These are phyloP conservation scores for Rhodotorula sp. DNA, from an alignment of 1,284 basidiomycete species.

Conservation along the genomic window DNA sequence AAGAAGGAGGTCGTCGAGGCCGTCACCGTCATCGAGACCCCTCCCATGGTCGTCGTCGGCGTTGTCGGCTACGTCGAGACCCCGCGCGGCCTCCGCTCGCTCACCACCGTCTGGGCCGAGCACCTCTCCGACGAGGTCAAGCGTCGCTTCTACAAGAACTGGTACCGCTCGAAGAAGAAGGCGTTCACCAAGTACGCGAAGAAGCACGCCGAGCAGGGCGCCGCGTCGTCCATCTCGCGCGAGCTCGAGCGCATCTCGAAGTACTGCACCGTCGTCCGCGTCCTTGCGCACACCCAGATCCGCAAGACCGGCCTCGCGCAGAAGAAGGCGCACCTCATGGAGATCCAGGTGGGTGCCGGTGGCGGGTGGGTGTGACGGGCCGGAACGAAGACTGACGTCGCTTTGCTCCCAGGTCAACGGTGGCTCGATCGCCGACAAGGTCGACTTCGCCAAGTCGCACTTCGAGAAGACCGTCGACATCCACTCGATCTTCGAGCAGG, in stretches of 20 bases:
- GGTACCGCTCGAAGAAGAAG: slow-evolving; percentile 99
- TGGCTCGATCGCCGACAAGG: slow-evolving; percentile 95
- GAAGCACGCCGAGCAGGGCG: slow-evolving; percentile 95
- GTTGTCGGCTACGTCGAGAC: slow-evolving; percentile 99
- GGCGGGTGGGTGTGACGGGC: too few species aligned
- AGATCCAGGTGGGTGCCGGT: slow-evolving; percentile 72
- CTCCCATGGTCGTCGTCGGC: slow-evolving; percentile 95
- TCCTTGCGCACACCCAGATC: slow-evolving; percentile 98
- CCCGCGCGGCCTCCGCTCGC: slow-evolving; percentile 91
- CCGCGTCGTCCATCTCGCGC: slow-evolving; percentile 79
- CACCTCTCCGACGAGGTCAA: slow-evolving; percentile 81
- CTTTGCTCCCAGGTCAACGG: slow-evolving; percentile 69
- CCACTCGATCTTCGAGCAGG: slow-evolving; percentile 85
- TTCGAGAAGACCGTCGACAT: slow-evolving; percentile 98
- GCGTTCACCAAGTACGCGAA: slow-evolving; percentile 98
- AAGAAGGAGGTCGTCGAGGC: slow-evolving; percentile 99
- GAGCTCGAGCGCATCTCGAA: slow-evolving; percentile 99
- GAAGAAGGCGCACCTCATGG: slow-evolving; percentile 99
- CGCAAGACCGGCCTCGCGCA: slow-evolving; percentile 96
- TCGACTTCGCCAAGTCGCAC: slow-evolving; percentile 89
- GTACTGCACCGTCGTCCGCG: slow-evolving; percentile 99
- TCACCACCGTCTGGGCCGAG: slow-evolving; percentile 68
- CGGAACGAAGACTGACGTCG: background rate
- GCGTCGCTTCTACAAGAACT: slow-evolving; percentile 92
- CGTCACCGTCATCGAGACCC: slow-evolving; percentile 93